Evolutionary conservation across 1,139 yeast genomes (phyloP).

Genomic region (Debaryomyces sp.): DNA sequence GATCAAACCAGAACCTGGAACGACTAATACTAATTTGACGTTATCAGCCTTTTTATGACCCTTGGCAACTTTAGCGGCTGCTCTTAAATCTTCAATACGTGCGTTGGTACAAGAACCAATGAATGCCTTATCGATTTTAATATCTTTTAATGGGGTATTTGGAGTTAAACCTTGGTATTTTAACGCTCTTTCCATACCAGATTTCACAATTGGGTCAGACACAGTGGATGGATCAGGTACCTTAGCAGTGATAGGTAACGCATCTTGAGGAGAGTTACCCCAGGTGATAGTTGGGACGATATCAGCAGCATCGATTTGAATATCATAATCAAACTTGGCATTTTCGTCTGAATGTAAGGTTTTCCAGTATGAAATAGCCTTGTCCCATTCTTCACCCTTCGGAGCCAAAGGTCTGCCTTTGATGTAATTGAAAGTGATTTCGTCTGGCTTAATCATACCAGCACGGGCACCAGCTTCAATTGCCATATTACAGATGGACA

Average conservation of each 20-base stretch:
- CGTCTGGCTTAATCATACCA: slow-evolving; percentile 97
- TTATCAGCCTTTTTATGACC: slow-evolving; percentile 86
- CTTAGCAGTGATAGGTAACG: slow-evolving; percentile 84
- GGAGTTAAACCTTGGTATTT: slow-evolving; percentile 89
- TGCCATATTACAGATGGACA: slow-evolving; percentile 99
- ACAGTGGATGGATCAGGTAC: slow-evolving; percentile 88
- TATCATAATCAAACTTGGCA: slow-evolving; percentile 85
- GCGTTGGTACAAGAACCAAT: slow-evolving; percentile 98
- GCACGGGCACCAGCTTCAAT: slow-evolving; percentile 99
- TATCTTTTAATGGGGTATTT: slow-evolving; percentile 73
- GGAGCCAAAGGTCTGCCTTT: slow-evolving; percentile 96
- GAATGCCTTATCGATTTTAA: slow-evolving; percentile 86
- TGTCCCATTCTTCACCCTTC: slow-evolving; percentile 89
- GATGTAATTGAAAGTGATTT: slow-evolving; percentile 80
- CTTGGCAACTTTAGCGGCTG: slow-evolving; percentile 90
- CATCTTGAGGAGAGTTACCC: slow-evolving; percentile 99
- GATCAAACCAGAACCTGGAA: slow-evolving; percentile 96
- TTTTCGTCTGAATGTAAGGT: slow-evolving; percentile 85
- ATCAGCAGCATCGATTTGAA: slow-evolving; percentile 78
- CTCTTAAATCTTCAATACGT: slow-evolving; percentile 94
- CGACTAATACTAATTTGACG: slow-evolving; percentile 84
- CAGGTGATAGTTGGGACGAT: slow-evolving; percentile 96
- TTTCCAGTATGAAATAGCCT: slow-evolving; percentile 92
- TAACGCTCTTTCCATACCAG: slow-evolving; percentile 89
- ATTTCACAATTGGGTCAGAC: slow-evolving; percentile 74